Base-by-base conservation (phyloP, 2,329 filamentous ascomycete species). In the Verticillium tricorpus region DNA sequence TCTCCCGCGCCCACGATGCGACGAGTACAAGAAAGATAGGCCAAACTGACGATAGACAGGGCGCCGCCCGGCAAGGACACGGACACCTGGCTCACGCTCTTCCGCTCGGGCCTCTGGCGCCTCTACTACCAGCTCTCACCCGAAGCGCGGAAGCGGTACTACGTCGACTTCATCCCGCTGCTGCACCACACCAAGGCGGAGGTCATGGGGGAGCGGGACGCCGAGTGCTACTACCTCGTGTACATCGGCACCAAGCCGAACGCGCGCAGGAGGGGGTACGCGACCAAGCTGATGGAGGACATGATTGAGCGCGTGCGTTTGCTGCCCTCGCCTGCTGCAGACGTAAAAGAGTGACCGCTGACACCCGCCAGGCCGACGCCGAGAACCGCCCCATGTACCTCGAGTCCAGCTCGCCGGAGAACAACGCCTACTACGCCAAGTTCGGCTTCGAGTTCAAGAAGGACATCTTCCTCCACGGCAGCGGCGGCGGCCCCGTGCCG, bases 21-120 rank as follows among this genome's bases (percentile, higher is more conserved):
- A 52, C 19, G n/a, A 45, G 35, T 37, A 19, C 39, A 8, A 9
- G 19, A 9, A 8, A 9, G 19, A 9, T 5, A 25, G 17, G 5
- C 6, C 9, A 14, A 5, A 14, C 45, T 52, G 45, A 52, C 45
- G 11, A 5, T 5, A 56, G 39, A 65, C 66, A 92, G 89, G 90
- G 86, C 93, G 80, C 89, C 89, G 17, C 92, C 90, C 1, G 89
- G 88, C 60, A 82, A 86, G 71, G 85, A 89, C 73, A 87, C 89
- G 75, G 90, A 94, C 74, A 87, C 88, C 74, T 87, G 85, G 79
- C 82, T 84, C 78, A 92, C 90, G 60, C 82, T 87, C 64, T 76
- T 93, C 66, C 88, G 90, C 65, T 89, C 85, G 70, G 91, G 91
- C 64, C 85, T 92, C 79, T 93, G 90, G 90, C 83, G 89, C 65